Evolutionary conservation across 2,329 filamentous ascomycete species (phyloP).

Genomic region (Camptophora hylomeconis): DNA sequence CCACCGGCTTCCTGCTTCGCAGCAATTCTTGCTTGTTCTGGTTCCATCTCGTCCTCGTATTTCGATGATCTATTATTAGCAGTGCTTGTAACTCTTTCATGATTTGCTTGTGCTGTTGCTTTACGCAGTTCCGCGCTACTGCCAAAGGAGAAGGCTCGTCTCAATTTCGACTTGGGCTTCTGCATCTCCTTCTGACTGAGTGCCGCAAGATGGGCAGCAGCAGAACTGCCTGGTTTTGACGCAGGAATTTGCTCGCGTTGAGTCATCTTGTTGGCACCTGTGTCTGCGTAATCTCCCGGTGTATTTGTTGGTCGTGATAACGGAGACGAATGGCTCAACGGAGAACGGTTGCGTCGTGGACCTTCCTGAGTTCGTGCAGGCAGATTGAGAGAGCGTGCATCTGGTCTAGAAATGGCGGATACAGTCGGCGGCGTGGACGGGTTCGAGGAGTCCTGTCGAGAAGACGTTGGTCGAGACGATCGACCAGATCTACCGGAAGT

Average conservation of each 20-base stretch:
- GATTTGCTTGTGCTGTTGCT: constrained; percentile 52
- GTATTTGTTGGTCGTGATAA: constrained; percentile 58
- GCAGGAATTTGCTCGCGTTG: constrained; percentile 18
- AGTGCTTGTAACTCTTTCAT: constrained; percentile 24
- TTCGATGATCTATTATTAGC: constrained; percentile 53
- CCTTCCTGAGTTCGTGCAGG: constrained; percentile 55
- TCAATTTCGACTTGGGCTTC: constrained; percentile 73
- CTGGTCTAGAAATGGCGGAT: constrained; percentile 30
- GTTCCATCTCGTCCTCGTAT: constrained; percentile 57
- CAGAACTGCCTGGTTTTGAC: constrained; percentile 45
- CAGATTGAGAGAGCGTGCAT: constrained; percentile 43
- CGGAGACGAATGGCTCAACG: constrained; percentile 52
- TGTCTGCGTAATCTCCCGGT: constrained; percentile 30
- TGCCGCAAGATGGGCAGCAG: constrained; percentile 74
- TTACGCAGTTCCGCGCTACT: constrained; percentile 82
- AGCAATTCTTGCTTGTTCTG: constrained; percentile 83
- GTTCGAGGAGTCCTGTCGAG: constrained; percentile 2
- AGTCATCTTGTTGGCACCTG: background rate
- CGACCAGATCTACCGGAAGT: constrained; percentile 29
- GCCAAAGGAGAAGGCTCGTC: constrained; percentile 90
- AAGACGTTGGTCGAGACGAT: constrained; percentile 38
- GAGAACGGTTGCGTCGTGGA: constrained; percentile 39
- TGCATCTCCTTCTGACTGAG: constrained; percentile 71
- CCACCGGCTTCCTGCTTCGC: constrained; percentile 85
- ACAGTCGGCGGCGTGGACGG: background rate